Evolutionary conservation across 352 stramenopile genomes (phyloP).

Genomic region (Thalassiosira ordinaria): DNA sequence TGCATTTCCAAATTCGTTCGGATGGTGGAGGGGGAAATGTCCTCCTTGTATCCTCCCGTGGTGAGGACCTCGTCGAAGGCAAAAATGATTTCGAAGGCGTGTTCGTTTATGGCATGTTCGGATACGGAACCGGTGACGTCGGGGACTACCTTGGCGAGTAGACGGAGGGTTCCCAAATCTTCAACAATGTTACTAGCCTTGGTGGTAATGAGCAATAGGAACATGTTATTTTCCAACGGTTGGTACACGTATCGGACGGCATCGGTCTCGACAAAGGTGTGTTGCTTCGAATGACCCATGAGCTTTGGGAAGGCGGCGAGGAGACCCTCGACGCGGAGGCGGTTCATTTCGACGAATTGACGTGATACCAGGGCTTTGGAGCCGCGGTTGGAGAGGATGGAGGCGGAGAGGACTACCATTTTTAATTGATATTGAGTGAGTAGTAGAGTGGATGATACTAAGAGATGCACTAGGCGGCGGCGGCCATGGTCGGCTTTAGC

Average conservation of each 20-base stretch:
- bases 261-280: slow-evolving; percentile 99
- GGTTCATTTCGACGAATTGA: slow-evolving; percentile 99
- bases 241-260: slow-evolving; percentile 99
- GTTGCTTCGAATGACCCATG: slow-evolving; percentile 90
- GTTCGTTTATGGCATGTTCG: slow-evolving; percentile 94
- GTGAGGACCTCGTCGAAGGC: slow-evolving; percentile 99
- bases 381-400: slow-evolving; percentile 93
- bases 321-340: slow-evolving; percentile 97
- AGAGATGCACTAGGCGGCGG: too few relatives aligned
- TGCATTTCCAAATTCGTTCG: slow-evolving; percentile 99
- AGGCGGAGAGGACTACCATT: slow-evolving; percentile 94
- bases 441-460: too few relatives aligned
- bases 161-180: slow-evolving; percentile 97
- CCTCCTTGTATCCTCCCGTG: slow-evolving; percentile 96
- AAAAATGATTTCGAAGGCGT: slow-evolving; percentile 99
- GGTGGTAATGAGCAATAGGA: slow-evolving; percentile 98
- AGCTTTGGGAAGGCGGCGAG: slow-evolving; percentile 99
- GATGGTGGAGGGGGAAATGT: slow-evolving; percentile 86
- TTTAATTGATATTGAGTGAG: too few relatives aligned
- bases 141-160: slow-evolving; percentile 97
- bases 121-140: slow-evolving; percentile 93
- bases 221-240: slow-evolving; percentile 96
- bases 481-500: too few relatives aligned
- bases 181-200: slow-evolving; percentile 99
- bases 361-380: slow-evolving; percentile 93